phyloP scores from a whole-genome alignment of 2,329 filamentous ascomycete species.

The Epichloe uncinata region DNA sequence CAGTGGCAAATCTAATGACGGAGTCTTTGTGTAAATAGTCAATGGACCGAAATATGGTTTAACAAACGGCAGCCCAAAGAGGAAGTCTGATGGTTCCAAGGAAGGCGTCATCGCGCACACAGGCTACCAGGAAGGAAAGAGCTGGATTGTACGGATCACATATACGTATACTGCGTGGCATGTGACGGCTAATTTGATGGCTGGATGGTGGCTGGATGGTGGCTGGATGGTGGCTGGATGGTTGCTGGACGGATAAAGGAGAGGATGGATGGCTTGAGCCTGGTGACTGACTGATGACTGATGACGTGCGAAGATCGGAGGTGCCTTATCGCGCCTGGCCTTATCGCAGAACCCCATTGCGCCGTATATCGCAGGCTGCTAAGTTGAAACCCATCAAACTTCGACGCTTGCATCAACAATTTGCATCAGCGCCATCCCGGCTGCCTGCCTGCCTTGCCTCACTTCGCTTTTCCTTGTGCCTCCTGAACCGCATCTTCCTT shows the following conservation, averaged over 20 bases:
- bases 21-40: background rate
- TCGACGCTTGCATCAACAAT: background rate
- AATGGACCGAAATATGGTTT: background rate
- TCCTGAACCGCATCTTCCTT: background rate
- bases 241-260: too few relatives aligned
- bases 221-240: background rate
- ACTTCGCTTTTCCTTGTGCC: background rate
- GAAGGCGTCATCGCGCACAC: background rate
- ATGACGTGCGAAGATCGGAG: background rate
- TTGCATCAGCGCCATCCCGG: too few relatives aligned
- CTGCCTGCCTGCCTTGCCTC: background rate
- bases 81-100: background rate
- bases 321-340: background rate
- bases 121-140: background rate
- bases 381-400: too few relatives aligned
- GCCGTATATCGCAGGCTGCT: too few relatives aligned
- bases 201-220: background rate
- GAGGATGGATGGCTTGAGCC: background rate
- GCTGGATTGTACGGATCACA: too few relatives aligned
- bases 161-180: background rate
- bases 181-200: background rate
- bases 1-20: background rate
- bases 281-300: background rate
- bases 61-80: background rate
- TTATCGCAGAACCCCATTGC: background rate